A percentile compares a stretch with the other conserved stretches of the same genome.
These are phyloP conservation scores for Xylaria sp. DNA, from an alignment of 2,329 filamentous ascomycete genomes.

Conservation along the genomic window DNA sequence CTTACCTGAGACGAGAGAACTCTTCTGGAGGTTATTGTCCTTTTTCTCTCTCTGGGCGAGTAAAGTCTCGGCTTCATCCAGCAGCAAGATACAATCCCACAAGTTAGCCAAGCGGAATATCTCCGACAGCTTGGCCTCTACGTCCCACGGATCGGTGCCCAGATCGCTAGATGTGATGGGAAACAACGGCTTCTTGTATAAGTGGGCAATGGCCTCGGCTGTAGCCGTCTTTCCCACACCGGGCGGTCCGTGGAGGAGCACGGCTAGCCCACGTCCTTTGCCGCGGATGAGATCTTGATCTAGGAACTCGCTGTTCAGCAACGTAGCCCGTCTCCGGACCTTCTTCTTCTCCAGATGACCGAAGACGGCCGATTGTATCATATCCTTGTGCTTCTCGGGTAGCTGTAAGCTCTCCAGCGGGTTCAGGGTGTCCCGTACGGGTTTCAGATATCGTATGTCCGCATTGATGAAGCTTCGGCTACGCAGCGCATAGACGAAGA, in stretches of 20 bases:
- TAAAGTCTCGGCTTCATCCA: constrained; percentile 41
- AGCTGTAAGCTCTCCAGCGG: constrained; percentile 38
- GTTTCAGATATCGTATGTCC: constrained; percentile 33
- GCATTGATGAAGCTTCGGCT: constrained; percentile 38
- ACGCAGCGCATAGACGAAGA: constrained; percentile 38
- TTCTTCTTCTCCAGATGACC: constrained; percentile 41
- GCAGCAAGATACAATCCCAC: constrained; percentile 41
- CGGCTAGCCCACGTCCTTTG: constrained; percentile 36
- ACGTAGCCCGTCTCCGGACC: constrained; percentile 35
- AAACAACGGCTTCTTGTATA: constrained; percentile 38
- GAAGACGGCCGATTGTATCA: constrained; percentile 40
- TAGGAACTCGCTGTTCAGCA: constrained; percentile 34
- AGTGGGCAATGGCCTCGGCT: constrained; percentile 37
- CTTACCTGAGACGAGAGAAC: constrained; percentile 48
- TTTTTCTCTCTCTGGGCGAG: constrained; percentile 39
- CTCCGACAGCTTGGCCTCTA: constrained; percentile 36
- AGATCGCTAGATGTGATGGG: constrained; percentile 38
- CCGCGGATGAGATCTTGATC: constrained; percentile 39
- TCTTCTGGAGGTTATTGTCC: constrained; percentile 44
- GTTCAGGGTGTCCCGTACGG: constrained; percentile 32
- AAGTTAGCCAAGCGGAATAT: constrained; percentile 38
- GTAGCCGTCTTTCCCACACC: constrained; percentile 40
- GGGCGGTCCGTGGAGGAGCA: constrained; percentile 38
- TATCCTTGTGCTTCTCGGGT: constrained; percentile 38
- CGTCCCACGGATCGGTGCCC: constrained; percentile 38